Evolutionary conservation across 2,329 filamentous ascomycete species (phyloP).

Genomic region (Fusarium sp.): DNA sequence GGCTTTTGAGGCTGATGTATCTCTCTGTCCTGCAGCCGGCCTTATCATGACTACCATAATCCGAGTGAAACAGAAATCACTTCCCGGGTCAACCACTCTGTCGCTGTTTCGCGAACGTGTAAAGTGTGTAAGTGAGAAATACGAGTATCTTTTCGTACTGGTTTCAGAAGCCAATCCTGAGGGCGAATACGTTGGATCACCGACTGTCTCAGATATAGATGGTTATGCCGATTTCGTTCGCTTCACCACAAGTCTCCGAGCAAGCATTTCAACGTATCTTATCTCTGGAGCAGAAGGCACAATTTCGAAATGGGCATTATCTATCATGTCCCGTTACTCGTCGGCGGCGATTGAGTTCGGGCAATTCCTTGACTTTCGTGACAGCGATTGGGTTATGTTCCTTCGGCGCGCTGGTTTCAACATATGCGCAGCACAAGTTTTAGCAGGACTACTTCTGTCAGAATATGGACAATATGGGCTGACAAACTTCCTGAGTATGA

Average conservation of each 20-base stretch:
- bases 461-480: conserved; percentile 49
- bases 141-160: conserved; percentile 76
- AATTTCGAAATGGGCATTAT: conserved; percentile 67
- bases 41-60: conserved; percentile 78
- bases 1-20: conserved; percentile 76
- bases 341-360: conserved; percentile 46
- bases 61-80: conserved; percentile 76
- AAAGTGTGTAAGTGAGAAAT: conserved; percentile 64
- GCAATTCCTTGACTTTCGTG: conserved; percentile 53
- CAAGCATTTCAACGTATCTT: conserved; percentile 58
- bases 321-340: conserved; percentile 62
- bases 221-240: conserved; percentile 64
- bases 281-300: conserved; percentile 63
- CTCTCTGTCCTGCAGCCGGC: conserved; percentile 75
- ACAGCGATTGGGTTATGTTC: conserved; percentile 57
- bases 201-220: conserved; percentile 57
- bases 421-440: conserved; percentile 52
- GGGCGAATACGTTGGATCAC: conserved; percentile 57
- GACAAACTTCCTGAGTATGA: conserved; percentile 50
- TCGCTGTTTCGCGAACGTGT: conserved; percentile 68
- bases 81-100: conserved; percentile 63
- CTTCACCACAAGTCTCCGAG: conserved; percentile 59
- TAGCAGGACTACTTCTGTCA: conserved; percentile 47
- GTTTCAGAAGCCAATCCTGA: conserved; percentile 66
- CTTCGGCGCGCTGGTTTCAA: conserved; percentile 54